A percentile compares a stretch with the other conserved stretches of the same genome.
Evolutionary conservation across 495 filamentous ascomycete species (phyloP).

Genomic region (Penicillium argentinense): DNA sequence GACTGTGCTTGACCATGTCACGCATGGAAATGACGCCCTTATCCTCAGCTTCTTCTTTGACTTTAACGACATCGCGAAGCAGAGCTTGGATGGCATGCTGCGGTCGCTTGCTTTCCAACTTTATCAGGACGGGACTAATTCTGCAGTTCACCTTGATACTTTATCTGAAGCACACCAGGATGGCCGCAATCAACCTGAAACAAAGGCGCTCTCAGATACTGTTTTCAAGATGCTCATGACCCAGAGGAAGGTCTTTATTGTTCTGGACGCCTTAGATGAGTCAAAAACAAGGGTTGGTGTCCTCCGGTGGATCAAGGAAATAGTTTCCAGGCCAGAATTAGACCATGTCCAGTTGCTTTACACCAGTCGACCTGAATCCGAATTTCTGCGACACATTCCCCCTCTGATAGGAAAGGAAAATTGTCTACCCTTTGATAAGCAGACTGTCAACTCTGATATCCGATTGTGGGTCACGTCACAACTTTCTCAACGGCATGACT

Average conservation of each 20-base stretch:
- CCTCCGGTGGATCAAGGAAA: too few species aligned
- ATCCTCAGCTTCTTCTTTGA: constrained; percentile 27
- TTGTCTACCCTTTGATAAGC: constrained; percentile 15
- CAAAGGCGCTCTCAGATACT: too few species aligned
- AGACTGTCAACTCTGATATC: constrained; percentile 28
- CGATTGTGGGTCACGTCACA: constrained; percentile 21
- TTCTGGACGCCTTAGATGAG: too few species aligned
- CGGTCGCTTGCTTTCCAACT: neutral
- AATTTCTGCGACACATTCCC: too few species aligned
- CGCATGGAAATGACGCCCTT: constrained; percentile 7
- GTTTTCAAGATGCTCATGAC: too few species aligned
- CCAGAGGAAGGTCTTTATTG: too few species aligned
- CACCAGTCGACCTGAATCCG: too few species aligned
- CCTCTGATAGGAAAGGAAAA: too few species aligned
- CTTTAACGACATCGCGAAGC: neutral
- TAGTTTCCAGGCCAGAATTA: too few species aligned
- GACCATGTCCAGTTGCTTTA: too few species aligned
- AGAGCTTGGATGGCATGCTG: neutral
- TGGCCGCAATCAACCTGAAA: constrained; percentile 1
- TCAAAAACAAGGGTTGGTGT: too few species aligned
- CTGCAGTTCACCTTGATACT: neutral
- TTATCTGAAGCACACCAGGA: neutral
- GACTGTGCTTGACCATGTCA: constrained; percentile 26
- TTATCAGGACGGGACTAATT: neutral
- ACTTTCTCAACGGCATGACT: constrained; percentile 21